Base-by-base conservation (phyloP, 2,329 filamentous ascomycete species). In the Aureobasidium vineae region DNA sequence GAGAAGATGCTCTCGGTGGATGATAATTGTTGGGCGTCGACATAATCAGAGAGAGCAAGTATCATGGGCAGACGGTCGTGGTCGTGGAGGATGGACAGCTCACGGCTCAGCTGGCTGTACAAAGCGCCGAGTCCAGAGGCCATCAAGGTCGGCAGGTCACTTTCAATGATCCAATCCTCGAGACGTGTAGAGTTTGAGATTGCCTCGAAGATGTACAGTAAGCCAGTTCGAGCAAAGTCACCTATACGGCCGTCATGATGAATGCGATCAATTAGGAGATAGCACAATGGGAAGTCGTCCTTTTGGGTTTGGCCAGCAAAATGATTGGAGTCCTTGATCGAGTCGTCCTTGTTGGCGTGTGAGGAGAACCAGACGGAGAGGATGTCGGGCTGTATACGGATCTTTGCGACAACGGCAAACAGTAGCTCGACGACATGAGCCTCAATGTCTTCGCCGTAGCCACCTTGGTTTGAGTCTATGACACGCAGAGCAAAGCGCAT, bases 81-180 rank as follows among this genome's bases (percentile, higher is more conserved):
- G n/a, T 86, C 84, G 75, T 93, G 87, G 69, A 92, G 84, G 70
- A 97, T 89, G 63, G 94, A 90, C 68, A 96, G 82, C 79, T 97
- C 92, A 69, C 85, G 84, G 76, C 86, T 88, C 68, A 90, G 78
- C 72, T 89, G 86, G 72, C 87, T 90, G 76, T 90, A 90, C 73
- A 83, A 85, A 11, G 87, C 95, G 19, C 95, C 95, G 0, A 99
- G 80, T 0, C 95, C 95, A 0, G 92, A 98, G 3, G 95, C 95
- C 95, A 99, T 98, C 70, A 98, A 82, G 0, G 95, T 98, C 15
- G 95, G 95, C 63, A 99, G 82, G 75, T 99, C 95, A 76, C 94
- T 97, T 75, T 97, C 93, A 54, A 98, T 92, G 70, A 99, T 91
- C 95, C 95, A 99, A 73, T 92, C 90, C 79, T 99, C 95, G 67